A percentile compares a stretch with the other conserved stretches of the same genome.
phyloP scores from a whole-genome alignment of 1,284 basidiomycete genomes.

The Meira miltonrushii region DNA sequence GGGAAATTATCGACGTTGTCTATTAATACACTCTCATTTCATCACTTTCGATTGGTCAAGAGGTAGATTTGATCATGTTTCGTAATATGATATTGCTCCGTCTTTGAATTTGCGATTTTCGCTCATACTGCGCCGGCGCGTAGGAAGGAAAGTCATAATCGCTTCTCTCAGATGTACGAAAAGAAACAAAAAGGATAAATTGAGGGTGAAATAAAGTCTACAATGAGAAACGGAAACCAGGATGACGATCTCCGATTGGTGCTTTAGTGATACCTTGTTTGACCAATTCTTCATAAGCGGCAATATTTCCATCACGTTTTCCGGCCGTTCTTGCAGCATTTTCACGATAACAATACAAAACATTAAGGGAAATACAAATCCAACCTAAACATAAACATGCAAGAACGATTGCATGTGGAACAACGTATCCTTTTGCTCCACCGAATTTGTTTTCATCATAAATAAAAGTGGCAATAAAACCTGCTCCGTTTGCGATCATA shows the following conservation, averaged over 20 bases:
- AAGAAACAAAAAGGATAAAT: too few species aligned
- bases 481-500: conserved; percentile 50
- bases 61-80: too few species aligned
- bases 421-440: conserved; percentile 27
- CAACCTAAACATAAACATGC: conserved; percentile 43
- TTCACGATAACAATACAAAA: conserved; percentile 34
- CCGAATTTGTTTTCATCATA: conserved; percentile 35
- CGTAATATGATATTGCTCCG: too few species aligned
- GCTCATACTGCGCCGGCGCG: too few species aligned
- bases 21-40: too few species aligned
- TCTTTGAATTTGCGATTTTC: too few species aligned
- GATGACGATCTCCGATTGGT: conserved; percentile 38
- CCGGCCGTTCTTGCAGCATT: conserved; percentile 28
- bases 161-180: too few species aligned
- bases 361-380: conserved; percentile 35
- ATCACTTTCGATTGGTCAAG: too few species aligned
- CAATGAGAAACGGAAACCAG: conserved; percentile 25
- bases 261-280: conserved; percentile 28
- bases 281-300: conserved; percentile 25
- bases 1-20: too few species aligned
- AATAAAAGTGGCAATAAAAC: conserved; percentile 50
- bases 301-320: conserved; percentile 28
- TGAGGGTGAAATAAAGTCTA: conserved; percentile 7
- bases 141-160: too few species aligned
- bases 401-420: conserved; percentile 49